A percentile compares a stretch with the other conserved stretches of the same genome.
Evolutionary conservation across 345 rosid genomes (phyloP).

Genomic region (Populus simonii): DNA sequence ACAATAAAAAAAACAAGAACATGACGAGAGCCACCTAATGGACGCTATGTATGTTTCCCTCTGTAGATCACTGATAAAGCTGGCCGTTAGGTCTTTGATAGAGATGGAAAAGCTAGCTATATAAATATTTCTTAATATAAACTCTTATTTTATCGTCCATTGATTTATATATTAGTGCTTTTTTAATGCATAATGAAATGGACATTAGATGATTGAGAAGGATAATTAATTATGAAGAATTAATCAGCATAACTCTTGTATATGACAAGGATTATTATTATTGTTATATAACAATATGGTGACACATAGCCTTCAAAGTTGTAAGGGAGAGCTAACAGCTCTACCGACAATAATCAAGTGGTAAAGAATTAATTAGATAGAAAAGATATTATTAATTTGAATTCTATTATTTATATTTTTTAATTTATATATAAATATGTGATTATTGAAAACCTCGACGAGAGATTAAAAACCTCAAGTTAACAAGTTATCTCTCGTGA

Average conservation of each 20-base stretch:
- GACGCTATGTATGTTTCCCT: background rate
- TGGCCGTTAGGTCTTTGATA: slow-evolving; percentile 11
- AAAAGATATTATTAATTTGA: too few species aligned
- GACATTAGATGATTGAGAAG: background rate
- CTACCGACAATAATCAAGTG: too few species aligned
- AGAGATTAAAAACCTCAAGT: too few species aligned
- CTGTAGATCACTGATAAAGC: background rate
- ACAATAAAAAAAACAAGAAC: background rate
- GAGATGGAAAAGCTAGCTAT: background rate
- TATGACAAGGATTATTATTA: background rate
- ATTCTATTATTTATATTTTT: too few species aligned
- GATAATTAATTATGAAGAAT: background rate
- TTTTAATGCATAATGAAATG: background rate
- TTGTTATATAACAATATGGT: background rate
- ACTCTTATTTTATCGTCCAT: background rate
- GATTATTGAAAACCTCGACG: too few species aligned
- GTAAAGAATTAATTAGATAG: too few species aligned
- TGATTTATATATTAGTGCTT: background rate
- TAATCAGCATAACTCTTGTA: background rate
- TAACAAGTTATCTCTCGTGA: too few species aligned
- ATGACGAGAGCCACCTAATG: background rate
- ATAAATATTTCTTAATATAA: background rate
- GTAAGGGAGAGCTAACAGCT: too few species aligned
- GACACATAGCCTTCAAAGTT: background rate
- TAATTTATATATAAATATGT: too few species aligned